Evolutionary conservation across 768 basidiomycete genomes (phyloP).

Genomic region (Kwoniella heveanensis): DNA sequence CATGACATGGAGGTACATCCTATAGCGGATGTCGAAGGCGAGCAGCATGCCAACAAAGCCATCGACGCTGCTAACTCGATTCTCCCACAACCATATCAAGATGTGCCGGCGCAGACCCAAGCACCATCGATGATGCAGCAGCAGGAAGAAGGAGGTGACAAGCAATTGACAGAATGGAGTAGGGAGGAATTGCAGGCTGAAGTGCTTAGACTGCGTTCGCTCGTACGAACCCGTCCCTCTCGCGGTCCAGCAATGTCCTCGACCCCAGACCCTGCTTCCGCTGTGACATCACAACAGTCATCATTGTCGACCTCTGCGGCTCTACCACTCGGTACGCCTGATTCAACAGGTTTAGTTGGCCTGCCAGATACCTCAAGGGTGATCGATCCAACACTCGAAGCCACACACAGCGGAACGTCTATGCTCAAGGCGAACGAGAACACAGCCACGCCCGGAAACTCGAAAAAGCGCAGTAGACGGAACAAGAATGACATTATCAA

Average conservation of each 20-base stretch:
- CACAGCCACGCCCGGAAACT: neutral
- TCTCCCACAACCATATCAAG: neutral
- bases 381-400: no score
- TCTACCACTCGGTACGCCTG: no score
- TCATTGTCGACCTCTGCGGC: no score
- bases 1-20: neutral
- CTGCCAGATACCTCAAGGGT: no score
- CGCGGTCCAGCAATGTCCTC: no score
- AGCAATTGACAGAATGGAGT: conserved; percentile 18
- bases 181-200: conserved; percentile 23
- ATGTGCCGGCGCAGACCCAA: neutral
- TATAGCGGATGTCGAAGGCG: no score
- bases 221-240: neutral
- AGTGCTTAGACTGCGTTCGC: neutral
- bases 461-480: neutral
- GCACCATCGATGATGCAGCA: no score
- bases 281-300: no score
- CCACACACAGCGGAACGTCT: no score
- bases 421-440: no score
- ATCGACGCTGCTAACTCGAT: neutral
- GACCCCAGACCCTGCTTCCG: no score
- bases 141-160: neutral
- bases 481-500: neutral
- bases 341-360: no score
- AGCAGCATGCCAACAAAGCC: neutral